Percentiles rank a stretch among this genome's conserved stretches.
These are phyloP conservation scores for Raffaelea deltoideospora DNA, from an alignment of 2,329 filamentous ascomycete genomes.

Conservation along the genomic window DNA sequence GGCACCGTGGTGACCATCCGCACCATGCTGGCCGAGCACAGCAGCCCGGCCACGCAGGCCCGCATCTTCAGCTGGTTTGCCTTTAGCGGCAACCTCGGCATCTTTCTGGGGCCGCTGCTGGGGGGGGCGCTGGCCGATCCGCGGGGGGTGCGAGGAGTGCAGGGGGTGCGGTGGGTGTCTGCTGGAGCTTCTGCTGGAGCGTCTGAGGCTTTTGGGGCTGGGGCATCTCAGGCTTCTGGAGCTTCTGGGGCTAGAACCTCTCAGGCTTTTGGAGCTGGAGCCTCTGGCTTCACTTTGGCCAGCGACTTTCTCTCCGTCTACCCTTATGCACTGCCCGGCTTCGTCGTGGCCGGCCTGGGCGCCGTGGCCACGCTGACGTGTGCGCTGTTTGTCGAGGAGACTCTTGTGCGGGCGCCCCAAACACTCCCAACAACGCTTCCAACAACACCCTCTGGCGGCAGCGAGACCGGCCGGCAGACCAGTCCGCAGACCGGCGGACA, in stretches of 20 bases:
- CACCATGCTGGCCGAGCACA: conserved; percentile 63
- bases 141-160: too few relatives aligned
- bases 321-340: conserved; percentile 50
- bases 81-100: conserved; percentile 58
- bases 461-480: too few relatives aligned
- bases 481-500: not conserved
- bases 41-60: conserved; percentile 55
- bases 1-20: conserved; percentile 61
- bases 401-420: conserved; percentile 23
- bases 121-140: conserved; percentile 58
- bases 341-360: conserved; percentile 40
- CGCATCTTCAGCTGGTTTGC: conserved; percentile 63
- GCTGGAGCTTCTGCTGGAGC: too few relatives aligned
- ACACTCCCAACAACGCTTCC: too few relatives aligned
- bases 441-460: too few relatives aligned
- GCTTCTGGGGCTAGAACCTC: too few relatives aligned
- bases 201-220: too few relatives aligned
- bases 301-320: conserved; percentile 44
- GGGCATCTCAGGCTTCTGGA: too few relatives aligned
- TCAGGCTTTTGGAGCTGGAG: too few relatives aligned
- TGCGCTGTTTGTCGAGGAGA: conserved; percentile 48
- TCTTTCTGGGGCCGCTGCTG: conserved; percentile 55
- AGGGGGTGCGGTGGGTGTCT: too few relatives aligned
- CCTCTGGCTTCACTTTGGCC: too few relatives aligned
- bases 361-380: conserved; percentile 34